Conservation (phyloP, 2,329 filamentous ascomycete genomes). For the Phaeosphaeriaceae sp. region DNA sequence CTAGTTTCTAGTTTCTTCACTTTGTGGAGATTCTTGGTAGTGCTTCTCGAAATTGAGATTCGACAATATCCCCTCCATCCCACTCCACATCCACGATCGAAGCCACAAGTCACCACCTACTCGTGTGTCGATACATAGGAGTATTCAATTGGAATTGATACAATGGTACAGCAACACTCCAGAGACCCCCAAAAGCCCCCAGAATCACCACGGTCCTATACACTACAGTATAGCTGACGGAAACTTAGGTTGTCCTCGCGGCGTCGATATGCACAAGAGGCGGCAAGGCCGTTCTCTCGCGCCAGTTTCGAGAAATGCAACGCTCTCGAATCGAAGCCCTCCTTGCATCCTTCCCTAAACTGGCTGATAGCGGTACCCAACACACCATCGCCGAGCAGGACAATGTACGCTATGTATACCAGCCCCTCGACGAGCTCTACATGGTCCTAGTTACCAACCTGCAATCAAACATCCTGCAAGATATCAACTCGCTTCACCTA, state of each 20-base stretch:
- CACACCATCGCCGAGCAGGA: constrained; percentile 99
- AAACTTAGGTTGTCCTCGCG: constrained; percentile 86
- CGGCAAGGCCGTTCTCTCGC: constrained; percentile 96
- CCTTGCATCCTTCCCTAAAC: constrained; percentile 95
- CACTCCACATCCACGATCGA: constrained; percentile 8
- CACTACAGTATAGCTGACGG: constrained; percentile 25
- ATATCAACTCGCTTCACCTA: constrained; percentile 97
- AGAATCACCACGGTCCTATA: background rate
- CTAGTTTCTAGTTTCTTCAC: background rate
- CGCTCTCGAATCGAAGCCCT: constrained; percentile 95
- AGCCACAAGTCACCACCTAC: background rate
- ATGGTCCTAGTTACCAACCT: constrained; percentile 99
- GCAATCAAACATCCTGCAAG: constrained; percentile 98
- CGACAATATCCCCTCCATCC: constrained; percentile 26
- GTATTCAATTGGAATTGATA: constrained; percentile 16
- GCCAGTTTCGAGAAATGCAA: constrained; percentile 97
- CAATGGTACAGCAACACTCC: constrained; percentile 42
- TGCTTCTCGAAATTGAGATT: constrained; percentile 17
- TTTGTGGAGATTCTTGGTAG: background rate
- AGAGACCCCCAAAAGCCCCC: too few relatives aligned
- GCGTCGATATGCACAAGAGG: constrained; percentile 98
- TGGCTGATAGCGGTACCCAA: constrained; percentile 93
- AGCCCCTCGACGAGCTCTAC: constrained; percentile 98
- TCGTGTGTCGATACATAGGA: background rate
- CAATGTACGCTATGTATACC: constrained; percentile 99